Evolutionary conservation across 2,329 filamentous ascomycete genomes (phyloP).

Genomic region (Stagonosporopsis cucurbitacearum): DNA sequence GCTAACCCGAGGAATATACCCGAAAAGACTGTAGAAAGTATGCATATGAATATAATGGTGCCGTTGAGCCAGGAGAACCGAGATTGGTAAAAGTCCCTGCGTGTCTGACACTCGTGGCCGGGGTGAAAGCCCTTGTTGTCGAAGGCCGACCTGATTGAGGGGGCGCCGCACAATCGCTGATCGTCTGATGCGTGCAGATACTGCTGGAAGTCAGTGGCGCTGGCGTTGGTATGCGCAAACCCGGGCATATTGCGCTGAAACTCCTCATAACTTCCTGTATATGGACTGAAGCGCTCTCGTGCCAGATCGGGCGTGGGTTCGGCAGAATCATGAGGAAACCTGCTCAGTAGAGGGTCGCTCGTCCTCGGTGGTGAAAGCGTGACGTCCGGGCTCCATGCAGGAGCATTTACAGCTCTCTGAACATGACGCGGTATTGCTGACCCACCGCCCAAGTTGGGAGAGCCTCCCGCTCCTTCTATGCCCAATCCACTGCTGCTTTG

Average conservation of each 20-base stretch:
- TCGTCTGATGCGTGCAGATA: slow-evolving; percentile 37
- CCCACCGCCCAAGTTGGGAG: slow-evolving; percentile 3
- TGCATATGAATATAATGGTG: slow-evolving; percentile 53
- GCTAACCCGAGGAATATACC: slow-evolving; percentile 70
- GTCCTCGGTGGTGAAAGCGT: slow-evolving; percentile 36
- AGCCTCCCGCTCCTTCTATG: slow-evolving; percentile 33
- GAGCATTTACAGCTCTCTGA: slow-evolving; percentile 1
- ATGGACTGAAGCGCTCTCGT: slow-evolving; percentile 42
- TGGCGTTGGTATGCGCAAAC: slow-evolving; percentile 26
- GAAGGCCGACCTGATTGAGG: slow-evolving; percentile 46
- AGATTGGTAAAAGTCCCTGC: slow-evolving; percentile 48
- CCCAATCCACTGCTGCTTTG: slow-evolving; percentile 42
- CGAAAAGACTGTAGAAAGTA: slow-evolving; percentile 71
- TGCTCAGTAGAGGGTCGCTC: slow-evolving; percentile 37
- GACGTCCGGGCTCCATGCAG: slow-evolving; percentile 18
- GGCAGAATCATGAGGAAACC: slow-evolving; percentile 35
- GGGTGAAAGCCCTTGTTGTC: slow-evolving; percentile 46
- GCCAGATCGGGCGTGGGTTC: slow-evolving; percentile 43
- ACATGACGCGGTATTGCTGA: slow-evolving; percentile 7
- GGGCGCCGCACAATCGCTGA: slow-evolving; percentile 31
- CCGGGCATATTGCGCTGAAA: slow-evolving; percentile 35
- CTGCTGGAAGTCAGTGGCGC: slow-evolving; percentile 38
- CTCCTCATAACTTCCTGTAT: slow-evolving; percentile 37
- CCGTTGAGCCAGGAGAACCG: slow-evolving; percentile 57
- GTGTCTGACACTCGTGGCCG: slow-evolving; percentile 46